Evolutionary conservation across 192 early-diverging fungal species (phyloP).

Genomic region (Gonapodya sp.): DNA sequence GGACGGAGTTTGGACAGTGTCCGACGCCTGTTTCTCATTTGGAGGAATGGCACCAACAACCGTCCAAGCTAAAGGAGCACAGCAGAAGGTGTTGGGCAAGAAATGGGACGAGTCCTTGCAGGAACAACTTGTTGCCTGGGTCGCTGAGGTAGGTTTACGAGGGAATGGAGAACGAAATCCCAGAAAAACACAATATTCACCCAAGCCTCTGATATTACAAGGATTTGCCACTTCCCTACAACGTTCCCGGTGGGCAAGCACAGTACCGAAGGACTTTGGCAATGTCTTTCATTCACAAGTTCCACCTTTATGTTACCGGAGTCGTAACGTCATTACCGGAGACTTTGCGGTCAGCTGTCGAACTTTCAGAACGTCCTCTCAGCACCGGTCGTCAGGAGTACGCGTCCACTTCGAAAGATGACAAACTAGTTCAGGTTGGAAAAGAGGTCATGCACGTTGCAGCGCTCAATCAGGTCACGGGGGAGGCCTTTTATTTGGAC

Average conservation of each 20-base stretch:
- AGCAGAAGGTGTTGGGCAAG: not conserved
- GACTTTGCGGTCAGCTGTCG: not conserved
- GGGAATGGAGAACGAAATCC: not conserved
- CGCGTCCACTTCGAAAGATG: not conserved
- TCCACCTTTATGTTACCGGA: not conserved
- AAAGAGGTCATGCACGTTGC: slow-evolving; percentile 58
- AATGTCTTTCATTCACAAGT: slow-evolving; percentile 8
- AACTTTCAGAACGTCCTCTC: not conserved
- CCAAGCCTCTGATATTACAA: not conserved
- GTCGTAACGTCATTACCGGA: not conserved
- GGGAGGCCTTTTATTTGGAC: slow-evolving; percentile 73
- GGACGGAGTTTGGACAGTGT: slow-evolving; percentile 21
- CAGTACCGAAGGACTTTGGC: not conserved
- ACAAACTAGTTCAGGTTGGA: slow-evolving; percentile 36
- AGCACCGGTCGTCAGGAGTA: slow-evolving; percentile 1
- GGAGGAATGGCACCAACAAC: slow-evolving; percentile 56
- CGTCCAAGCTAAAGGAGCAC: not conserved
- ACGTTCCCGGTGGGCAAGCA: slow-evolving; percentile 8
- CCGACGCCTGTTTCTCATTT: slow-evolving; percentile 56
- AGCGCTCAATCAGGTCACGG: slow-evolving; percentile 74
- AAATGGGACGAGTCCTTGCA: not conserved
- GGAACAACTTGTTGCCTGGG: slow-evolving; percentile 4
- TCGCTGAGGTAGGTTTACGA: not conserved
- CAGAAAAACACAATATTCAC: not conserved
- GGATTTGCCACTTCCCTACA: slow-evolving; percentile 2